Evolutionary conservation across 768 basidiomycete genomes (phyloP).

Genomic region (Mycena vulgaris): DNA sequence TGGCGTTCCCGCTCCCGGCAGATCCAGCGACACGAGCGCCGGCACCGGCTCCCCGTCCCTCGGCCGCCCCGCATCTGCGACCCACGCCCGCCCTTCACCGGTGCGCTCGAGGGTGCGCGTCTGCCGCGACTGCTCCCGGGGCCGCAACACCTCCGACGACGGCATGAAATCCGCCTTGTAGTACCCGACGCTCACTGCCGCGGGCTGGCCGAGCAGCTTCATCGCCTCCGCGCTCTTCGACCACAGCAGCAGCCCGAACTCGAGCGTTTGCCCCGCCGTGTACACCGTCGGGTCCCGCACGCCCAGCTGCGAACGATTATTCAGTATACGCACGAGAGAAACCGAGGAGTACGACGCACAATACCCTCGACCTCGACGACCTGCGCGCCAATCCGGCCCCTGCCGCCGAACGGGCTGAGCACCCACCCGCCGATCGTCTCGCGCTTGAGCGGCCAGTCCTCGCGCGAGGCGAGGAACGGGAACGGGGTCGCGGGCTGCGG

Average conservation of each 20-base stretch:
- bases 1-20: not conserved
- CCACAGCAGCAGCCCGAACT: constrained; percentile 34
- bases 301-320: constrained; percentile 17
- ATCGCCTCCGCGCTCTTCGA: constrained; percentile 36
- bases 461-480: constrained; percentile 38
- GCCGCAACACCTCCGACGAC: constrained; percentile 38
- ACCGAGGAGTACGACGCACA: not conserved
- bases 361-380: constrained; percentile 36
- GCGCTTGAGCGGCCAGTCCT: constrained; percentile 40
- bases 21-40: constrained; percentile 17
- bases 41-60: constrained; percentile 15
- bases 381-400: constrained; percentile 33
- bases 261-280: constrained; percentile 25
- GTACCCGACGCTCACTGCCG: constrained; percentile 33
- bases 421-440: constrained; percentile 39
- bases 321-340: not conserved
- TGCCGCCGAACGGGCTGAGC: constrained; percentile 38
- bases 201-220: constrained; percentile 34
- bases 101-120: constrained; percentile 31
- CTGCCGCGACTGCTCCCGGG: constrained; percentile 33
- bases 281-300: constrained; percentile 36
- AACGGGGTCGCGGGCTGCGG: constrained; percentile 31
- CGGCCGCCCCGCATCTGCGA: constrained; percentile 27
- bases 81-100: constrained; percentile 30
- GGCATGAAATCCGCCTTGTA: constrained; percentile 34